Evolutionary conservation across 805 yeast genomes (phyloP).

Genomic region (Komagataella pastoris): DNA sequence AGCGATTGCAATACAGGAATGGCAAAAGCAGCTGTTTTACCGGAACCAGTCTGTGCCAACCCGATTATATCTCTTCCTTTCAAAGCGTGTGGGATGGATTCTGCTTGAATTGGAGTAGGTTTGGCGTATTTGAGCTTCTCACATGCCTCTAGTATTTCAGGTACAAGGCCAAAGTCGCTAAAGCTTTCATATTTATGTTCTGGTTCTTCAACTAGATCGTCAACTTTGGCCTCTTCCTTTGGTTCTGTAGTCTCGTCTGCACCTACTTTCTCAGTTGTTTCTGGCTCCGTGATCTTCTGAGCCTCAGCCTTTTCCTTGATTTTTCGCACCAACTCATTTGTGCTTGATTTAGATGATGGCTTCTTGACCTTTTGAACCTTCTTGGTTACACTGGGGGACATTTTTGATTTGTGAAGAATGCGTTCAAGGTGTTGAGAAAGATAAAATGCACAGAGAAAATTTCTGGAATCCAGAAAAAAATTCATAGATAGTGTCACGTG

Average conservation of each 20-base stretch:
- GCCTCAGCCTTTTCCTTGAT: constrained; percentile 6
- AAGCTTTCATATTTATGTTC: constrained; percentile 20
- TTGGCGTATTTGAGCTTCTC: constrained; percentile 56
- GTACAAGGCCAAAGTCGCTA: constrained; percentile 49
- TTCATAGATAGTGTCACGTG: background rate
- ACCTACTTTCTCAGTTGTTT: background rate
- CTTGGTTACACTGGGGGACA: background rate
- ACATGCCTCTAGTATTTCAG: constrained; percentile 72
- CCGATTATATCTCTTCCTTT: constrained; percentile 91
- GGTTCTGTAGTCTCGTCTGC: constrained; percentile 2
- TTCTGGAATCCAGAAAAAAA: background rate
- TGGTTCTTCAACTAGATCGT: constrained; percentile 2
- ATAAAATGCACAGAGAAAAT: background rate
- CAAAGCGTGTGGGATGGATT: constrained; percentile 82
- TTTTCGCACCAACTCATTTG: background rate
- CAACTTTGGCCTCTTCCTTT: constrained; percentile 10
- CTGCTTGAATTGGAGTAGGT: constrained; percentile 92
- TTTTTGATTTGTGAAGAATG: background rate
- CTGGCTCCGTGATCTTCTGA: constrained; percentile 6
- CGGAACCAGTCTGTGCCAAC: constrained; percentile 95
- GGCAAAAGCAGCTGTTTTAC: constrained; percentile 98
- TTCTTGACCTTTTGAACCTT: background rate
- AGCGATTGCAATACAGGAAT: constrained; percentile 85
- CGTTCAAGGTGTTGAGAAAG: background rate
- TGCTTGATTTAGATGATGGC: background rate